A percentile compares a stretch with the other conserved stretches of the same genome.
These are phyloP conservation scores for Penicillium atrosanguineum DNA, from an alignment of 495 filamentous ascomycete genomes.

Conservation along the genomic window DNA sequence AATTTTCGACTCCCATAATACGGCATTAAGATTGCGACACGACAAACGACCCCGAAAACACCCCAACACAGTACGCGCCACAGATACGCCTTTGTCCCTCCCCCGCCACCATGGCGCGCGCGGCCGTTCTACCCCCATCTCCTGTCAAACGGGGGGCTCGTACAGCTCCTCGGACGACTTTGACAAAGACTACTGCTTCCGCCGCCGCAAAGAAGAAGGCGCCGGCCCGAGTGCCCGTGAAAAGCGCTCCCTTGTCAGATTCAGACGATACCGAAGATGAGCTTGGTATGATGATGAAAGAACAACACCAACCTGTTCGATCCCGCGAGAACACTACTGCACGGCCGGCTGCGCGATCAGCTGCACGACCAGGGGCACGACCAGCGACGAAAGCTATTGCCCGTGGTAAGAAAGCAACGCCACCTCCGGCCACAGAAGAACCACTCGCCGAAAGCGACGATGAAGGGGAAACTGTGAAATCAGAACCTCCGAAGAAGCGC, in stretches of 20 bases:
- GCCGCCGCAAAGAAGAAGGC: slow-evolving; percentile 15
- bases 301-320: slow-evolving; percentile 13
- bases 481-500: slow-evolving; percentile 36
- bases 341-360: slow-evolving; percentile 12
- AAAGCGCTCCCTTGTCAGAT: slow-evolving; percentile 17
- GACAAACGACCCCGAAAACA: slow-evolving; percentile 2
- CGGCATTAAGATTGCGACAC: background rate
- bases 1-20: slow-evolving; percentile 1
- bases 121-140: slow-evolving; percentile 38
- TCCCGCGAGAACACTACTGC: slow-evolving; percentile 17
- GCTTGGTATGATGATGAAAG: slow-evolving; percentile 31
- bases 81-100: background rate
- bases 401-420: slow-evolving; percentile 19
- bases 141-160: slow-evolving; percentile 36
- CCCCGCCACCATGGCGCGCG: slow-evolving; percentile 36
- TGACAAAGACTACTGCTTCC: slow-evolving; percentile 17
- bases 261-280: slow-evolving; percentile 44
- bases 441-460: slow-evolving; percentile 16
- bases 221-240: slow-evolving; percentile 14
- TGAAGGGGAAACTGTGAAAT: slow-evolving; percentile 23
- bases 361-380: too few relatives aligned
- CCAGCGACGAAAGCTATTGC: slow-evolving; percentile 10
- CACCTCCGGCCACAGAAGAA: slow-evolving; percentile 4
- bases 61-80: slow-evolving; percentile 4
- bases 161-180: slow-evolving; percentile 23